Conservation (phyloP, 208 protist genomes). For the Crithidia bombi region DNA sequence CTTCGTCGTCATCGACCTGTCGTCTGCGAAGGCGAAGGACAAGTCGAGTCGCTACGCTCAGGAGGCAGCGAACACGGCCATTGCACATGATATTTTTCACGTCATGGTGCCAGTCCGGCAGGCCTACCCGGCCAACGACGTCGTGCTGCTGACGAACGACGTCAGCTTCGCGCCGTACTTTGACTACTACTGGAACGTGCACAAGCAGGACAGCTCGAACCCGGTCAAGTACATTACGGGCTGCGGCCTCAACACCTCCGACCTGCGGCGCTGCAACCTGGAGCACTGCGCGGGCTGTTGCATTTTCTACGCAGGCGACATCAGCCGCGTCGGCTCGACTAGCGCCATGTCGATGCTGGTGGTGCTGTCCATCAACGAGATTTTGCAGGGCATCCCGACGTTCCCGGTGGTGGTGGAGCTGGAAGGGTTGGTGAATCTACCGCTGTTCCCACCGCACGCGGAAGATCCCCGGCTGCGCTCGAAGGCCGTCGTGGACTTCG, state of each 20-base stretch:
- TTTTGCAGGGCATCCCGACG: conserved; percentile 59
- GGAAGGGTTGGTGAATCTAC: conserved; percentile 72
- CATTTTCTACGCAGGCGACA: conserved; percentile 80
- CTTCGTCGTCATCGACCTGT: conserved; percentile 82
- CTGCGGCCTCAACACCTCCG: conserved; percentile 72
- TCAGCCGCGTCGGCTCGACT: conserved; percentile 71
- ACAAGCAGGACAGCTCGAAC: conserved; percentile 31
- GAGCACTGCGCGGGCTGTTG: conserved; percentile 68
- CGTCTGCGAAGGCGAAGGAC: conserved; percentile 62
- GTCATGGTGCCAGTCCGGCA: conserved; percentile 67
- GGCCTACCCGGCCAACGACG: conserved; percentile 68
- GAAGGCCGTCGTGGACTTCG: conserved; percentile 77
- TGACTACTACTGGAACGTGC: conserved; percentile 59
- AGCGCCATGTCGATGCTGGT: conserved; percentile 83
- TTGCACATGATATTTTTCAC: conserved; percentile 70
- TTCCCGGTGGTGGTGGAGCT: conserved; percentile 85
- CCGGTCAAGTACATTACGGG: conserved; percentile 72
- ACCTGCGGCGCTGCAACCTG: conserved; percentile 76
- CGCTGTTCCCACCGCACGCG: conserved; percentile 75
- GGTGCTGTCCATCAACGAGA: conserved; percentile 72
- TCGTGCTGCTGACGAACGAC: conserved; percentile 80
- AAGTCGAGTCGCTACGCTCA: conserved; percentile 63
- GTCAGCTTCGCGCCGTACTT: conserved; percentile 76
- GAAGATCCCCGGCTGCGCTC: conserved; percentile 56
- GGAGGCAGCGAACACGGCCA: conserved; percentile 57